phyloP scores from a whole-genome alignment of 495 filamentous ascomycete species.

The Haplographium delicatum region DNA sequence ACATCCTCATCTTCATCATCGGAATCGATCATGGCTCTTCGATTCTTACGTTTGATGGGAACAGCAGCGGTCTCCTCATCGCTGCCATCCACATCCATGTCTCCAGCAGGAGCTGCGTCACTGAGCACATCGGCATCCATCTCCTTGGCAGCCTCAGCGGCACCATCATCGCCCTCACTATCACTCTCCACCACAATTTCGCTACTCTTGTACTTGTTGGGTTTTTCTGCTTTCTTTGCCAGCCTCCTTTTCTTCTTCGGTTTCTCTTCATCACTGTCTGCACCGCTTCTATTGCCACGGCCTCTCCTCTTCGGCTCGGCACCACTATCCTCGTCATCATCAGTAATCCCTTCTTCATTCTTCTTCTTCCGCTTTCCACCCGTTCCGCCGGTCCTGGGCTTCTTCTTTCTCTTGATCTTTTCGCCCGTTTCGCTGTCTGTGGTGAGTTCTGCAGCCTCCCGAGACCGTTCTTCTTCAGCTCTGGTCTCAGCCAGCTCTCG shows the following conservation, averaged over 20 bases:
- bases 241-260: constrained; percentile 58
- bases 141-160: constrained; percentile 39
- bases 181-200: constrained; percentile 78
- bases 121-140: constrained; percentile 33
- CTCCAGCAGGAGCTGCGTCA: constrained; percentile 18
- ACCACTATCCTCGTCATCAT: constrained; percentile 39
- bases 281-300: constrained; percentile 27
- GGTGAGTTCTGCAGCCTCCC: constrained; percentile 65
- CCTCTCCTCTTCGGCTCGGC: constrained; percentile 31
- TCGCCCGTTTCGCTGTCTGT: constrained; percentile 75
- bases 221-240: constrained; percentile 41
- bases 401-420: constrained; percentile 65
- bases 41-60: constrained; percentile 17
- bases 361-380: constrained; percentile 62
- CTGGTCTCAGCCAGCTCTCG: constrained; percentile 63
- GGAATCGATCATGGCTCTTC: constrained; percentile 25
- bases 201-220: constrained; percentile 68
- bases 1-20: constrained; percentile 28
- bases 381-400: constrained; percentile 40
- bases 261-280: constrained; percentile 47
- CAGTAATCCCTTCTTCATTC: constrained; percentile 48
- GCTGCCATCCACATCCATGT: constrained; percentile 27
- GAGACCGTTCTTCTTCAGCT: constrained; percentile 63
- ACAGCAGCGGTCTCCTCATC: constrained; percentile 27
- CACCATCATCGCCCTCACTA: constrained; percentile 43